A percentile compares a stretch with the other conserved stretches of the same genome.
These are phyloP conservation scores for Neltuma alba DNA, from an alignment of 306 rosid species.

Conservation along the genomic window DNA sequence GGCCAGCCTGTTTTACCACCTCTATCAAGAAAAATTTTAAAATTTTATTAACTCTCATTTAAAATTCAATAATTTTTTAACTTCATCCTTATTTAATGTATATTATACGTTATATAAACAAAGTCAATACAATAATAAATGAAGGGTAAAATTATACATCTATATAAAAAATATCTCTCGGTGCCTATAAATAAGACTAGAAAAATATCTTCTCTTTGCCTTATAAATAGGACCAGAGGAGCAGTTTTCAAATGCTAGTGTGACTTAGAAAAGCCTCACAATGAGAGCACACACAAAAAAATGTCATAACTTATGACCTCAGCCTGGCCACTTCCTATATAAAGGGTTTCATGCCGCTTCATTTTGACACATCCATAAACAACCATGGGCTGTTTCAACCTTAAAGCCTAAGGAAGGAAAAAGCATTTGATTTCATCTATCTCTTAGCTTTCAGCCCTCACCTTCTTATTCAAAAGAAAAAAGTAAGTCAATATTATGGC, in stretches of 20 bases:
- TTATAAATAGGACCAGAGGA: too few relatives aligned
- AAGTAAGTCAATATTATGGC: neutral
- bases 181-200: too few relatives aligned
- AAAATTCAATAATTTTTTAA: too few relatives aligned
- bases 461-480: neutral
- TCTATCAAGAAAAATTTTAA: too few relatives aligned
- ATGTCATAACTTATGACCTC: neutral
- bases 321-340: conserved; percentile 22
- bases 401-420: neutral
- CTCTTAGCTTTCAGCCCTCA: neutral
- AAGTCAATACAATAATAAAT: too few relatives aligned
- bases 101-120: too few relatives aligned
- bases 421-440: conserved; percentile 14
- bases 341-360: conserved; percentile 19
- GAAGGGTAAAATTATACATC: too few relatives aligned
- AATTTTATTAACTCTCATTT: too few relatives aligned
- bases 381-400: neutral
- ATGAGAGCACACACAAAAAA: neutral
- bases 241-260: neutral
- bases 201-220: too few relatives aligned
- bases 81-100: too few relatives aligned
- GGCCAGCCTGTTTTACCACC: too few relatives aligned
- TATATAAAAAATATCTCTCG: too few relatives aligned
- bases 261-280: neutral
- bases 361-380: neutral